Base-by-base conservation (phyloP, 2,329 filamentous ascomycete genomes). In the Colletotrichum paranaense region DNA sequence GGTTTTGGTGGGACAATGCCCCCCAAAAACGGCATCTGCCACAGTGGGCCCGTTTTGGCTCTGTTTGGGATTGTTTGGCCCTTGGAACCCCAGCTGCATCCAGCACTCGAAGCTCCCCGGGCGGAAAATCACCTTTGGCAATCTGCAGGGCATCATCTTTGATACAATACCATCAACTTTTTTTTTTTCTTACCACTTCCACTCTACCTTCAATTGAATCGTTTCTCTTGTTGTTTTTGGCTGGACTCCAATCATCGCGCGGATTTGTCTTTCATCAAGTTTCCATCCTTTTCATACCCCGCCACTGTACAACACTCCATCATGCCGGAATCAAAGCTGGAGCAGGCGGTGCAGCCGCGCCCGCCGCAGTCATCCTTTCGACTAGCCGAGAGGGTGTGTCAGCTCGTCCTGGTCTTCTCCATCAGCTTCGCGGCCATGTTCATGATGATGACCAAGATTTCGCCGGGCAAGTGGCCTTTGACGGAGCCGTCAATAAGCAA, bases 1-100 rank as follows among this genome's bases (percentile, higher is more conserved):
- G 24, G 63, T 49, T 5, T 22, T 52, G 26, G 66, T 70, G 60
- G 70, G 24, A 14, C 58, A 3, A 8, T n/a, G 26, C 59, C 70
- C 60, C 67, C 62, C 62, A 28, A 59, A 64, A 65, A 60, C 67
- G 70, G 67, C 35, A 73, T 73, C 70, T 73, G 70, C 70, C 70
- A 73, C 71, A 73, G 67, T 73, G 71, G 71, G 71, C 67, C 60
- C 30, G 71, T 73, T 73, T 73, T 73, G 71, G 24, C 60, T 73
- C 62, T 71, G 71, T 73, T 73, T 73, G 57, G 71, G 56, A 70
- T 38, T 73, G 67, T 73, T 66, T 73, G 71, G 58, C 56, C 70
- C 70, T 62, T 63, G 53, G 53, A 72, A 68, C 52, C 65, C 69
- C 46, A 59, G 66, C 66, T 64, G n/a, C 49, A 42, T 38, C 46